These are phyloP conservation scores for Vigna nakashimae DNA, from an alignment of 306 rosid species.

Conservation along the genomic window DNA sequence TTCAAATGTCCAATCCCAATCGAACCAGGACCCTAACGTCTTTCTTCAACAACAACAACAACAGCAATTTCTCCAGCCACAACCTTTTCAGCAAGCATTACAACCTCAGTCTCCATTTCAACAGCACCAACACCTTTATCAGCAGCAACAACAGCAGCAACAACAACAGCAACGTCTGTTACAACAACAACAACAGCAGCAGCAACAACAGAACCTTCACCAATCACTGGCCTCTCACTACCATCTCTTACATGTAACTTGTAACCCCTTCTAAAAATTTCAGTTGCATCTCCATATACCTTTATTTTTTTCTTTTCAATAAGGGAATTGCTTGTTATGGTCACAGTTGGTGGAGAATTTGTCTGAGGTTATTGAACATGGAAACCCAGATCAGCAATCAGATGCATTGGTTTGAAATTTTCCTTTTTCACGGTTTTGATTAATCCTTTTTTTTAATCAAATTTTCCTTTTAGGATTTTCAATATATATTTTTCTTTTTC, in stretches of 20 bases:
- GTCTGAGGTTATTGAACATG: constrained; percentile 76
- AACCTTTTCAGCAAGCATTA: constrained; percentile 43
- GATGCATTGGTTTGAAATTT: constrained; percentile 71
- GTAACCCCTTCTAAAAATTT: constrained; percentile 44
- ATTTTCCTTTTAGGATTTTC: constrained; percentile 4
- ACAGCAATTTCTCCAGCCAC: constrained; percentile 51
- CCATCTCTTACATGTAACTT: constrained; percentile 72
- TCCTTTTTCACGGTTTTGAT: constrained; percentile 3
- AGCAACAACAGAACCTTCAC: constrained; percentile 67
- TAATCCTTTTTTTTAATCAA: background rate
- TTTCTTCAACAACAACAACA: constrained; percentile 66
- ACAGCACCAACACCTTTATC: constrained; percentile 54
- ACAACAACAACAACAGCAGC: constrained; percentile 40
- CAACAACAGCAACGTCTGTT: constrained; percentile 20
- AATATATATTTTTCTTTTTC: background rate
- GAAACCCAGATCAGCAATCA: constrained; percentile 80
- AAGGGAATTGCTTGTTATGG: constrained; percentile 30
- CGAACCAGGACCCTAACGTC: constrained; percentile 69
- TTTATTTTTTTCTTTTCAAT: background rate
- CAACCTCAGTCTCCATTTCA: constrained; percentile 55
- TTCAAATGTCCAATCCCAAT: constrained; percentile 54
- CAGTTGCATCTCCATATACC: background rate
- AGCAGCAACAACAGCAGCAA: constrained; percentile 59
- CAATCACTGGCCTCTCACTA: constrained; percentile 93
- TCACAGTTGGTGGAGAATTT: constrained; percentile 86